Base-by-base conservation (phyloP, 2,329 filamentous ascomycete species). In the Exophiala bonariae region DNA sequence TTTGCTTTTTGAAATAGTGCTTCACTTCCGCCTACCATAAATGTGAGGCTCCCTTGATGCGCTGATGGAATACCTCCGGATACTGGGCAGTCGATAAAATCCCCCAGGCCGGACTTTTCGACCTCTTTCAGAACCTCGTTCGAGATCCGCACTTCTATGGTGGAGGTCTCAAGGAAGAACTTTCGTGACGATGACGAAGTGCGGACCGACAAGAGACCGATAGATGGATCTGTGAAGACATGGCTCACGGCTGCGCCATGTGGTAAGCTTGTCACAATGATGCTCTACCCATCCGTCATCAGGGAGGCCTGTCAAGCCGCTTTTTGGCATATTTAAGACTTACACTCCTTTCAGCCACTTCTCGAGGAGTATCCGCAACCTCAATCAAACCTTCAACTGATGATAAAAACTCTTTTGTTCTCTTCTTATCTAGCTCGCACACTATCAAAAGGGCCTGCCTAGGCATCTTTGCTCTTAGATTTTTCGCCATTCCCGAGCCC, bases 11-110 rank as follows among this genome's bases (percentile, higher is more conserved):
- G 33, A 1, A 92, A 74, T 0, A 87, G 65, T 2, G 71, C 73
- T 48, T 74, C 68, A 45, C 74, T 64, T 49, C 70, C 73, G 40
- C 76, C 77, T 22, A 80, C 65, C 69, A 81, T 80, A 65, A 80
- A 78, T 43, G 78, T 73, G 17, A 80, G 67, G 0, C 72, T 77
- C 13, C 66, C 77, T 44, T 69, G 71, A 28, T 72, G 62, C 2
- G 77, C 76, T 8, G 75, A 76, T 5, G 76, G 62, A 3, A 73
- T 70, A 10, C 77, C 76, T 17, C 77, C 77, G 33, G 71, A 76
- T 18, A 80, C 76, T 1, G 76, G 76, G 1, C 74, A 67, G 49
- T 80, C 77, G 60, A 76, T 78, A 61, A 79, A 78, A 41, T 74
- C 69, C 1, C 61, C 65, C 5, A 74, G 67, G 11, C 52, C 54